These are phyloP conservation scores for Globisporangium camurandrum DNA, from an alignment of 352 stramenopile species.

Conservation along the genomic window DNA sequence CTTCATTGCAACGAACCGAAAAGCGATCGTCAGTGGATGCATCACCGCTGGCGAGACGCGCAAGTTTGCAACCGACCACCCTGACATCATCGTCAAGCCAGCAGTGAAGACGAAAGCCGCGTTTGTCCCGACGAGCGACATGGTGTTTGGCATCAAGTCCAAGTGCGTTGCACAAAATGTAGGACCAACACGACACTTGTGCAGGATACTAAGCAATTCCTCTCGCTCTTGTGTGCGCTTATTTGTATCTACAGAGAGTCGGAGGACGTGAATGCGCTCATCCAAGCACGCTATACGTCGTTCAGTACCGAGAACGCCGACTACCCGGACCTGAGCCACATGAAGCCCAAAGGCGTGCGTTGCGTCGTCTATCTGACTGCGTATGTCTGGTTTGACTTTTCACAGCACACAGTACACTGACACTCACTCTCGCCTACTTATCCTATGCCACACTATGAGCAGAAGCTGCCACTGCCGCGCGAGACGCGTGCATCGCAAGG, in stretches of 20 bases:
- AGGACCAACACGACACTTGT: too few species aligned
- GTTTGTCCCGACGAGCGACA: conserved; percentile 48
- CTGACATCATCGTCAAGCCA: conserved; percentile 63
- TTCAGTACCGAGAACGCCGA: conserved; percentile 60
- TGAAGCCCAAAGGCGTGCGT: conserved; percentile 76
- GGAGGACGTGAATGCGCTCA: conserved; percentile 60
- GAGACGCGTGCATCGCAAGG: conserved; percentile 61
- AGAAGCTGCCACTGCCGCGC: conserved; percentile 69
- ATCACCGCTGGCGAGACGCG: conserved; percentile 51
- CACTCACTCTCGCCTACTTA: background rate
- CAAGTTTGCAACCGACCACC: conserved; percentile 59
- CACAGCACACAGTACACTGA: too few species aligned
- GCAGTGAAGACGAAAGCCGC: conserved; percentile 42
- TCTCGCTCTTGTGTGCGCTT: background rate
- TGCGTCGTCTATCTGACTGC: too few species aligned
- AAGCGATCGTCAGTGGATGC: conserved; percentile 43
- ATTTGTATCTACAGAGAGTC: conserved; percentile 35
- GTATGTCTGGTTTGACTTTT: too few species aligned
- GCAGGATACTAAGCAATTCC: too few species aligned
- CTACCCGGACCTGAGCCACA: conserved; percentile 71
- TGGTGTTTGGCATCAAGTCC: conserved; percentile 70
- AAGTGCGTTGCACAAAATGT: too few species aligned
- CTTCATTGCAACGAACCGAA: conserved; percentile 78
- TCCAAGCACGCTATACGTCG: conserved; percentile 61
- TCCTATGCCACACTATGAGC: background rate